These are phyloP conservation scores for Pseudoturritis turrita DNA, from an alignment of 345 rosid species.

Conservation along the genomic window DNA sequence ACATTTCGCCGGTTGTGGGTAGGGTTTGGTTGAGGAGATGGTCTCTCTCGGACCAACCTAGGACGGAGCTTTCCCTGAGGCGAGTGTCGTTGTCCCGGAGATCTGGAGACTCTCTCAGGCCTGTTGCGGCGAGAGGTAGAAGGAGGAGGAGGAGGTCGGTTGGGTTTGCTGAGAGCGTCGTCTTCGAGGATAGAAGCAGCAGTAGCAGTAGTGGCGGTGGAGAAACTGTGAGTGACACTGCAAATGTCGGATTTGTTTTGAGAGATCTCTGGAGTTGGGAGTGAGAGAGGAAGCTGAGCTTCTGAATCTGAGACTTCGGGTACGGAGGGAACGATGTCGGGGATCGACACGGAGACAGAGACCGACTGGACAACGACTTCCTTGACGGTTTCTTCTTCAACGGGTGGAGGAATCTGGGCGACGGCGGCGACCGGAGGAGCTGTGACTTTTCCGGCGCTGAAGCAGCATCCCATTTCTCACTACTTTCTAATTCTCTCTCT, in stretches of 20 bases:
- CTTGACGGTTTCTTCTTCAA: constrained; percentile 68
- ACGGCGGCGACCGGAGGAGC: neutral
- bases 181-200: constrained; percentile 48
- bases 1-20: constrained; percentile 23
- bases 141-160: constrained; percentile 30
- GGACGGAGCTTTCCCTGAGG: constrained; percentile 29
- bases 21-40: constrained; percentile 18
- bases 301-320: constrained; percentile 11
- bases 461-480: constrained; percentile 56
- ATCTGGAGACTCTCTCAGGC: constrained; percentile 25
- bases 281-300: constrained; percentile 11
- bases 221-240: constrained; percentile 51
- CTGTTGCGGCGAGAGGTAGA: constrained; percentile 41
- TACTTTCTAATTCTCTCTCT: neutral
- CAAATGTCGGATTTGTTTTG: constrained; percentile 47
- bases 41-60: constrained; percentile 30
- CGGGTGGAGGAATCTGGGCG: constrained; percentile 24
- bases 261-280: constrained; percentile 39
- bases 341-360: constrained; percentile 29
- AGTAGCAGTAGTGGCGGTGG: constrained; percentile 45
- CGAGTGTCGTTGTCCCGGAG: constrained; percentile 26
- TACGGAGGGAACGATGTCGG: constrained; percentile 2
- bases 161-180: constrained; percentile 50
- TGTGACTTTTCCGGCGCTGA: constrained; percentile 36
- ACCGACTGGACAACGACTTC: constrained; percentile 61